Conservation (phyloP, 2,329 filamentous ascomycete species). For the Aureobasidium uvarum region DNA sequence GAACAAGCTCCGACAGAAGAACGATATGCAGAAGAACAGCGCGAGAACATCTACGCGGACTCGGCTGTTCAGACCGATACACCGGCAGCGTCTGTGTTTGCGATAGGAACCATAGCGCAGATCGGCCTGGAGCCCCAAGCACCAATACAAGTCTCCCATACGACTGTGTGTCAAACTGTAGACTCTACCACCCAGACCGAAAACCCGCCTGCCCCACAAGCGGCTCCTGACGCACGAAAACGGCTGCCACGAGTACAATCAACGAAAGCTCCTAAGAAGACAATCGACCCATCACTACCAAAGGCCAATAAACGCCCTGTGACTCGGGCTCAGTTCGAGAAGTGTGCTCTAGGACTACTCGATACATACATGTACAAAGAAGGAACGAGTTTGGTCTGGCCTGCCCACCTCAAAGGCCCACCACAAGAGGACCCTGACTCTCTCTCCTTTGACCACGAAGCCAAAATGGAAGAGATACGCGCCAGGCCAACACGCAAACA, state of each 20-base stretch:
- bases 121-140: constrained; percentile 1
- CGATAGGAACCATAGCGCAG: not conserved
- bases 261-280: not conserved
- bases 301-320: too few species aligned
- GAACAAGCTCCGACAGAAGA: not conserved
- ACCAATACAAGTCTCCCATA: not conserved
- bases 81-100: not conserved
- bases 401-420: not conserved
- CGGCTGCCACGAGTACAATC: not conserved
- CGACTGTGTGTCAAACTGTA: too few species aligned
- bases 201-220: not conserved
- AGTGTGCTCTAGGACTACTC: not conserved
- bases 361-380: not conserved
- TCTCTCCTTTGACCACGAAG: not conserved
- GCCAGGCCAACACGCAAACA: constrained; percentile 41
- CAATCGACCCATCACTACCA: not conserved
- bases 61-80: not conserved
- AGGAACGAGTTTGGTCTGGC: not conserved
- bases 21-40: not conserved
- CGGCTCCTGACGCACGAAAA: not conserved
- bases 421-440: not conserved
- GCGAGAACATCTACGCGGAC: not conserved
- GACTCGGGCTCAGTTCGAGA: not conserved
- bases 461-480: constrained; percentile 44
- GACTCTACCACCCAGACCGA: constrained; percentile 6